These are phyloP conservation scores for Auricularia sp. DNA, from an alignment of 768 basidiomycete species.

Conservation along the genomic window DNA sequence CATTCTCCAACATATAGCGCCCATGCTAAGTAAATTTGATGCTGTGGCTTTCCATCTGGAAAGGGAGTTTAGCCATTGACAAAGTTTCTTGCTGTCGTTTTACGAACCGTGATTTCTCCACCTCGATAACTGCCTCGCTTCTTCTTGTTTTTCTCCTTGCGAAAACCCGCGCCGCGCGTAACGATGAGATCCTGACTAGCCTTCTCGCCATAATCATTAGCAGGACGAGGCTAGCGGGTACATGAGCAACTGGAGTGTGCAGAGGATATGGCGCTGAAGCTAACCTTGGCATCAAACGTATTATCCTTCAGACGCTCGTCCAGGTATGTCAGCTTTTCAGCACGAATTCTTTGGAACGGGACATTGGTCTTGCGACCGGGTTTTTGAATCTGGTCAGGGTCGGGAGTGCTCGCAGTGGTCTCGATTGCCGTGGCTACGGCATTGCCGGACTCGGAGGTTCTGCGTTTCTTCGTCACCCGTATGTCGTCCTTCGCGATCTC, in stretches of 20 bases:
- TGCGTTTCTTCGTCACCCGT: conserved; percentile 47
- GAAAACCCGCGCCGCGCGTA: conserved; percentile 88
- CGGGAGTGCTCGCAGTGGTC: conserved; percentile 9
- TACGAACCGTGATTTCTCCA: conserved; percentile 83
- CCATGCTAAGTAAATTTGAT: conserved; percentile 58
- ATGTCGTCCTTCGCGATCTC: neutral
- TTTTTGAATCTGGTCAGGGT: conserved; percentile 9
- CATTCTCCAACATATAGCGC: too few relatives aligned
- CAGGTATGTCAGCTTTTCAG: conserved; percentile 40
- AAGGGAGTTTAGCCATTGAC: neutral
- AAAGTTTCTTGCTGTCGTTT: neutral
- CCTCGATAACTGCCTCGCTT: conserved; percentile 91
- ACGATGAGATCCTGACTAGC: conserved; percentile 84
- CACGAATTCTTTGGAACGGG: conserved; percentile 75
- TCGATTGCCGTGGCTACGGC: conserved; percentile 38
- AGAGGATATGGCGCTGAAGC: conserved; percentile 9
- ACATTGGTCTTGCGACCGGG: conserved; percentile 33
- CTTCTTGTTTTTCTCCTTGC: conserved; percentile 99
- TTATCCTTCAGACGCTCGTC: conserved; percentile 55
- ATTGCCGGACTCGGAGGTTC: conserved; percentile 39
- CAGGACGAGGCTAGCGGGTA: conserved; percentile 18
- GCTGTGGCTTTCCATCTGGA: conserved; percentile 70
- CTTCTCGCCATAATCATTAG: conserved; percentile 77
- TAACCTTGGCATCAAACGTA: conserved; percentile 69
- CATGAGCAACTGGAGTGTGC: conserved; percentile 1